These are phyloP conservation scores for Cyclostephanos tholiformis DNA, from an alignment of 108 stramenopile genomes.

Conservation along the genomic window DNA sequence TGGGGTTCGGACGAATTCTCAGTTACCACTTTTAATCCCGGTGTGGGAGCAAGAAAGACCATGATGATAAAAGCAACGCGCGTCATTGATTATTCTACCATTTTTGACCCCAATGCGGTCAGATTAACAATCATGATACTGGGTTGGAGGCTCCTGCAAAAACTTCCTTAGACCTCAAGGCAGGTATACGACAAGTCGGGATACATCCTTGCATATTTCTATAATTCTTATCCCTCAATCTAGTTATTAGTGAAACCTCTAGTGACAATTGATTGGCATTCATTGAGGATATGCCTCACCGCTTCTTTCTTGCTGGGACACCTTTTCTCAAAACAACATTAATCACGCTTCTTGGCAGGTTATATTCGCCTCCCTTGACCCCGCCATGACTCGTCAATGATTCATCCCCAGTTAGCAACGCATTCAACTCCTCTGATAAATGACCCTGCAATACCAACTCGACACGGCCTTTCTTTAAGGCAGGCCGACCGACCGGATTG, in stretches of 20 bases:
- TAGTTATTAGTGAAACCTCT: background rate
- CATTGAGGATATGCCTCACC: conserved; percentile 1
- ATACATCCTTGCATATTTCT: no score
- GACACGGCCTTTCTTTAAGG: conserved; percentile 62
- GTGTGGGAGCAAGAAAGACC: no score
- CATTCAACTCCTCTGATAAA: conserved; percentile 70
- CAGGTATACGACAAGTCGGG: no score
- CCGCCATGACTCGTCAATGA: conserved; percentile 72
- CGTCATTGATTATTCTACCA: no score
- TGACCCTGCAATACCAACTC: conserved; percentile 81
- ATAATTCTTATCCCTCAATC: no score
- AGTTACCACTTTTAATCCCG: no score
- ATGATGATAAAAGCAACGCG: no score
- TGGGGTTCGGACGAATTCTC: no score
- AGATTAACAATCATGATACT: no score
- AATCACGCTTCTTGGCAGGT: conserved; percentile 62
- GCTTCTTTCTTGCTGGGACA: conserved; percentile 69
- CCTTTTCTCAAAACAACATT: conserved; percentile 67
- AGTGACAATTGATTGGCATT: background rate
- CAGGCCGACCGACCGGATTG: conserved; percentile 58
- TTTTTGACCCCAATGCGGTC: no score
- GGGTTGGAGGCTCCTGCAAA: no score
- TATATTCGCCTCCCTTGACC: conserved; percentile 60
- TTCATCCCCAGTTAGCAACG: conserved; percentile 77
- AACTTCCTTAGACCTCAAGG: no score